Base-by-base conservation (phyloP, 2,329 filamentous ascomycete genomes). In the Mariannaea elegans region DNA sequence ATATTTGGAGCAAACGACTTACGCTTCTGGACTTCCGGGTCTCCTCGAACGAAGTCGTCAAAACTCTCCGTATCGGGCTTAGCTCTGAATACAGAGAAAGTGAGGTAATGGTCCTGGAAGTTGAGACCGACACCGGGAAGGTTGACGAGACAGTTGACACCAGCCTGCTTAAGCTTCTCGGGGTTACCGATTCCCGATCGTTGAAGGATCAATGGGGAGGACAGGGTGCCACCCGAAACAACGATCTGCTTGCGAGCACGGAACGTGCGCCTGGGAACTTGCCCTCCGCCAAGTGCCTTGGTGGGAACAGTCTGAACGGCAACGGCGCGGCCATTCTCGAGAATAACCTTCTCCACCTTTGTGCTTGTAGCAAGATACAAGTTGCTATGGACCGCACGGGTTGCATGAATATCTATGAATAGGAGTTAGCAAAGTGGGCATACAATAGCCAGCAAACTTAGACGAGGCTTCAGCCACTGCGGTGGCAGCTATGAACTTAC, bases 61-160 rank as follows among this genome's bases (percentile, higher is more conserved):
- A 94, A 94, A 10, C 87, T 90, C 72, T 94, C 91, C 0, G 87
- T 87, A 5, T 89, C 86, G 6, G 90, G 90, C 78, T 91, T 92
- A 16, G 90, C 90, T 12, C 90, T 84, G 74, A 85, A 93, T 2
- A 85, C 82, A 0, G 89, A 84, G 73, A 92, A 92, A 2, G 87
- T 90, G 36, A 92, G 80, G 89, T 91, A 90, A 71, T 91, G 89
- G 72, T 91, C 89, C 74, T 92, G 90, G 83, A 92, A 92, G 78
- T 92, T 92, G 50, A 89, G 82, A 59, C 90, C 90, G 19, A 92
- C 90, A 65, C 90, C 90, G 0, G 90, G 90, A 18, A 92, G 84
- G 70, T 92, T 84, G 56, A 92, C 84, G 10, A 90, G 79, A 27
- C 87, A 87, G 78, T 91, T 84, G 60, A 92, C 87, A 6, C 90